A percentile compares a stretch with the other conserved stretches of the same genome.
These are phyloP conservation scores for Achaetomium macrosporum DNA, from an alignment of 2,329 filamentous ascomycete species.

Conservation along the genomic window DNA sequence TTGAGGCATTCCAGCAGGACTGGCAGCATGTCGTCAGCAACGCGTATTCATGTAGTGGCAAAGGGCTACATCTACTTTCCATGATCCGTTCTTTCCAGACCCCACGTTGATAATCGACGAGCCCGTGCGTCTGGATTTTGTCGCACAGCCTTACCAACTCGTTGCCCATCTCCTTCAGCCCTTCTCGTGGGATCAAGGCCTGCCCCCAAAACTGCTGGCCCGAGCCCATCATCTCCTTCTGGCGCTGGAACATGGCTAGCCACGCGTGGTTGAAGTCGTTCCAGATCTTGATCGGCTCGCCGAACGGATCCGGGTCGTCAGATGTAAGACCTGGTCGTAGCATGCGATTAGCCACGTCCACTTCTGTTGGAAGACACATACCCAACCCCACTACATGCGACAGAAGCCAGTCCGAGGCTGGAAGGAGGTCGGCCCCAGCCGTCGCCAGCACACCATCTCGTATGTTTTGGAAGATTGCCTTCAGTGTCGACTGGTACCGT, in stretches of 20 bases:
- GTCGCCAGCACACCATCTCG: slow-evolving; percentile 45
- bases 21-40: too few relatives aligned
- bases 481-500: slow-evolving; percentile 56
- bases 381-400: slow-evolving; percentile 50
- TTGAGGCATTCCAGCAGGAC: too few relatives aligned
- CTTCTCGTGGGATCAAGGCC: slow-evolving; percentile 60
- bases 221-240: slow-evolving; percentile 67
- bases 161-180: slow-evolving; percentile 71
- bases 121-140: slow-evolving; percentile 76
- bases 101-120: slow-evolving; percentile 96
- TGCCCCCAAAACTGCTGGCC: slow-evolving; percentile 55
- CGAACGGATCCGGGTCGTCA: slow-evolving; percentile 71
- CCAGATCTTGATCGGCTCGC: slow-evolving; percentile 79
- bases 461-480: slow-evolving; percentile 66
- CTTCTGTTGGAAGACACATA: slow-evolving; percentile 37
- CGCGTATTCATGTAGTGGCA: too few relatives aligned
- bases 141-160: slow-evolving; percentile 81
- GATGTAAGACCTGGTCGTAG: slow-evolving; percentile 65
- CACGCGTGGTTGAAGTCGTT: slow-evolving; percentile 91
- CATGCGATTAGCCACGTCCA: slow-evolving; percentile 2
- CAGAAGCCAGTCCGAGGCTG: slow-evolving; percentile 51
- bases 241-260: slow-evolving; percentile 75
- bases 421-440: slow-evolving; percentile 47
- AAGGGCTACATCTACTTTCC: slow-evolving; percentile 62
- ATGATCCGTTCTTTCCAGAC: slow-evolving; percentile 94